Base-by-base conservation (phyloP, 768 basidiomycete species). In the Podaxis sp. region DNA sequence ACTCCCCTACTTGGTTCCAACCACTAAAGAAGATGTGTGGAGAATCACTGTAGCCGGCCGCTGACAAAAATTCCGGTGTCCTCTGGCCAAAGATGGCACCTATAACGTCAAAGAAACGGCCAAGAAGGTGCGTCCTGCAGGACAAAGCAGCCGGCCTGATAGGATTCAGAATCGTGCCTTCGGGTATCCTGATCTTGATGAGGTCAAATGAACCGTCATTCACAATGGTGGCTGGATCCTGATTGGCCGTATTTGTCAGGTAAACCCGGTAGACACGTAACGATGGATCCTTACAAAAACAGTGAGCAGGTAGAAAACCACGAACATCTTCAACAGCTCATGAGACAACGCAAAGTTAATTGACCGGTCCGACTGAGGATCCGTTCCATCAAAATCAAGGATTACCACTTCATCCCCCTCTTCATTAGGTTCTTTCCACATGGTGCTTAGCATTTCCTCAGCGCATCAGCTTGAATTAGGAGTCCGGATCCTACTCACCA, bases 121-220 rank as follows among this genome's bases (percentile, higher is more conserved):
- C 72, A 19, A 73, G 66, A 11, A 72, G 66, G 55, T 71, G 73
- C 9, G 73, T 74, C 39, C 73, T 67, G 61, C 73, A 71, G 6
- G 72, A 71, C 22, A 74, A 66, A 26, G 73, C 72, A 4, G 72
- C 73, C 4, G 73, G 73, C 26, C 72, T 64, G 22, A 73, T 53
- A 11, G 73, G 72, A 57, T 70, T 73, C 26, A 74, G 62, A 28
- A 74, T 69, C 11, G 72, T 73, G 28, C 73, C 73, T 19, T 64
- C 61, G 2, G 73, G 73, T 58, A 74, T 73, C 24, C 63, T 65
- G 22, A 70, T 65, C 56, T 72, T 66, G 63, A 73, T 73, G 7
- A 74, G 65, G 51, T 74, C 71, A 56, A 70, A 73, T 11, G 73
- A 70, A 13, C 72, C 72, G 42, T 74, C 73, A 57, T 74, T 74